Evolutionary conservation across 1,284 basidiomycete species (phyloP), one percentile per base, ranked within the genome.

Genomic region (Cutaneotrichosporon sp.): DNA sequence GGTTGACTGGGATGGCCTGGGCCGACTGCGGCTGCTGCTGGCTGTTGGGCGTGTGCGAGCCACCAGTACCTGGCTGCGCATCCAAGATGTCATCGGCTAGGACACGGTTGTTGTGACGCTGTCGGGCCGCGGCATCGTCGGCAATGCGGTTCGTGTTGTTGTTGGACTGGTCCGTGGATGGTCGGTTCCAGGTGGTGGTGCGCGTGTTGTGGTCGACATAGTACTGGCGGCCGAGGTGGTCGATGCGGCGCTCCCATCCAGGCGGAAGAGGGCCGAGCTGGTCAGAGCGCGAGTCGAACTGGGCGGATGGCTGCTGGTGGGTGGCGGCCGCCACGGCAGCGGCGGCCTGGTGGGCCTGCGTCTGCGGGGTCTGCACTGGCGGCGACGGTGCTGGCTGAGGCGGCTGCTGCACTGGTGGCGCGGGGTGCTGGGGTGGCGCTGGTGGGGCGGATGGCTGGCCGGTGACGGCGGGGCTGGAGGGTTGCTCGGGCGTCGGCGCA

Each of bases 151-250:
- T 76, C 42, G 82, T 75, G 55, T 71, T 71, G 66, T 80, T 79
- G 42, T 70, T 67, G 3, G 72, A 73, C 31, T 79, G 78, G 65
- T 83, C 83, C 43, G 81, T 79, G 43, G 79, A 81, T 60, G 83
- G 82, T 16, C 89, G 84, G 73, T 88, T 89, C 95, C 95, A 99
- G 8, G 93, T 94, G n/a, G 95, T 98, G 36, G 89, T 87, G 58
- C 95, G 87, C 5, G 89, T 89, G 79, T 90, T 94, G 80, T 99
- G 95, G 74, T 95, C 92, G 58, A 95, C 91, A 75, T 92, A 97
- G 81, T 98, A 99, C 20, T 89, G 87, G 54, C 97, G 84, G 2
- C 89, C 90, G 57, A 93, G 86, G 56, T 87, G 88, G 78, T 98
- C 97, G 54, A 88, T 86, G 50, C 97, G 87, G 60, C 95, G 87